Evolutionary conservation across 805 yeast species (phyloP), one percentile per base, ranked within the genome.

Genomic region (Cyberlindnera petersonii): DNA sequence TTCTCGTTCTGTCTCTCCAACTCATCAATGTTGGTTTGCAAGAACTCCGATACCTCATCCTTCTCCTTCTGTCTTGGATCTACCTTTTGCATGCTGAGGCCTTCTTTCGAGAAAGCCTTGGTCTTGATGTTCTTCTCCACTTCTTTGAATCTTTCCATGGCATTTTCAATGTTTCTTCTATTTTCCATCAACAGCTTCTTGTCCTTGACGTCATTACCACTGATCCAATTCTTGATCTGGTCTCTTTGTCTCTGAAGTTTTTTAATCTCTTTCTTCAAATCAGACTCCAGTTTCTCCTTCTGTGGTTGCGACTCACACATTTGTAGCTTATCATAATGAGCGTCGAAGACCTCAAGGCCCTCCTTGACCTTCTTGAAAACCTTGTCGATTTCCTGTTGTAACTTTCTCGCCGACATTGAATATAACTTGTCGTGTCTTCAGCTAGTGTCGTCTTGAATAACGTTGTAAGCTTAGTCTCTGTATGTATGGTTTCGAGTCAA

Each of bases 71-170:
- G 91, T 46, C 78, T 82, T 9, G 95, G 93, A 58, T 86, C 93
- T 44, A 75, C 67, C 42, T 72, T 72, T 44, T 81, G 78, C 58
- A 78, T 77, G 35, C 84, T 86, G 47, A 91, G 70, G 1, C 97
- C 97, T 62, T 93, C 98, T 56, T 86, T 87, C 23, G 93, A 80
- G 59, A 86, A 91, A 37, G 95, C 96, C 62, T 91, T 91, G 26
- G 94, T 87, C 65, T 91, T 91, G 76, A 86, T 82, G 47, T 82
- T 78, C 64, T 88, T 86, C 63, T 91, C 98, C 51, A 91, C 86
- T 40, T 87, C 91, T 60, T 93, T 93, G 66, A 91, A 93, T 53
- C 88, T 76, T 63, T 91, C 98, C 98, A 91, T 91, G 45, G 93
- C 93, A 47, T 68, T 67, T 53, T 77, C 82, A 48, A 84, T 84